Evolutionary conservation across 345 rosid species (phyloP).

Genomic region (Erysimum cheiranthoides): DNA sequence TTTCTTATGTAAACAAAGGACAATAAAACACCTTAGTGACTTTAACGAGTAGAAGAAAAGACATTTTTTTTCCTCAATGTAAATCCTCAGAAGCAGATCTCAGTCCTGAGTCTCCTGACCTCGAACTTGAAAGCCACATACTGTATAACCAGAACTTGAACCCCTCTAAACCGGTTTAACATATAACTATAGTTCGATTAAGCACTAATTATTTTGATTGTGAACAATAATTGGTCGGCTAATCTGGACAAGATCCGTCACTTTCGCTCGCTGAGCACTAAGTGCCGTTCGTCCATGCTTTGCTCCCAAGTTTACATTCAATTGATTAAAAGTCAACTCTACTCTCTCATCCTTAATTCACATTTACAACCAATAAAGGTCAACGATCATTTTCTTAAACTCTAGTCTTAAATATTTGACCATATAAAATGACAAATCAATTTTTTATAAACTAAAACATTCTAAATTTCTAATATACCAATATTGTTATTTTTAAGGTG

Average conservation of each 20-base stretch:
- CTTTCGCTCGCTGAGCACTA: constrained; percentile 30
- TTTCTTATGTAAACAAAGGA: background rate
- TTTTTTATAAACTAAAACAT: no score
- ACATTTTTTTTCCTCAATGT: background rate
- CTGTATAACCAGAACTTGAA: constrained; percentile 12
- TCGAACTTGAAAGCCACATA: constrained; percentile 1
- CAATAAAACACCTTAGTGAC: background rate
- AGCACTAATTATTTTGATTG: background rate
- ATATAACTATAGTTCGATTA: constrained; percentile 5
- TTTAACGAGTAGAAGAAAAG: background rate
- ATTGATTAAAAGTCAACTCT: constrained; percentile 36
- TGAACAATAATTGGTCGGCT: constrained; percentile 31
- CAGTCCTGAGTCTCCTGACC: background rate
- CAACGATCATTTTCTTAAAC: constrained; percentile 2
- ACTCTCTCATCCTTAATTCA: constrained; percentile 23
- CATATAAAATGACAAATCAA: background rate
- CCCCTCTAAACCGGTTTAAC: constrained; percentile 8
- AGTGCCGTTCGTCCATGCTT: constrained; percentile 30
- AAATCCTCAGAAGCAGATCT: background rate
- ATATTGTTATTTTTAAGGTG: no score
- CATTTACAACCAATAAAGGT: constrained; percentile 20
- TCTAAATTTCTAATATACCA: no score
- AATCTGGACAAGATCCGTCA: constrained; percentile 41
- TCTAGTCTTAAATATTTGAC: background rate
- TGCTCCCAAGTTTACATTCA: constrained; percentile 38